These are phyloP conservation scores for Colletotrichum truncatum DNA, from an alignment of 2,329 filamentous ascomycete genomes.

Conservation along the genomic window DNA sequence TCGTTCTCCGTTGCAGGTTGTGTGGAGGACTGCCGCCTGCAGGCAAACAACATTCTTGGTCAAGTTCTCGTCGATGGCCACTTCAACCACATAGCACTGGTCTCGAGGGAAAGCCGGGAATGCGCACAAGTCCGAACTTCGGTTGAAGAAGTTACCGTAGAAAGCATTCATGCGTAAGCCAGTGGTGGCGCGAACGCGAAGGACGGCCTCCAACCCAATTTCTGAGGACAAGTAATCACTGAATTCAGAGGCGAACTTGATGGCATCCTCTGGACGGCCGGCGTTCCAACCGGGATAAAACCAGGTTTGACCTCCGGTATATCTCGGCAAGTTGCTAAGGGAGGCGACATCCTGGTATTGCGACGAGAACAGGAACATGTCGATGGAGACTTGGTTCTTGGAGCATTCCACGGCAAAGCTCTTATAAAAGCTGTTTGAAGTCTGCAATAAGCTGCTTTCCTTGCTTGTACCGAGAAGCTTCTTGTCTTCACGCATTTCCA, in stretches of 20 bases:
- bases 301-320: slow-evolving; percentile 97
- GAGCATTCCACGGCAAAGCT: slow-evolving; percentile 98
- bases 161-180: slow-evolving; percentile 97
- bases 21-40: slow-evolving; percentile 95
- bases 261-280: slow-evolving; percentile 90
- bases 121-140: slow-evolving; percentile 95
- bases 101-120: slow-evolving; percentile 98
- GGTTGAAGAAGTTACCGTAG: slow-evolving; percentile 99
- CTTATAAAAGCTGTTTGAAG: slow-evolving; percentile 97
- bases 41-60: slow-evolving; percentile 92
- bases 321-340: slow-evolving; percentile 92
- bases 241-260: slow-evolving; percentile 97
- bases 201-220: slow-evolving; percentile 94
- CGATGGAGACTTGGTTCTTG: slow-evolving; percentile 97
- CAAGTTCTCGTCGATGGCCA: slow-evolving; percentile 95
- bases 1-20: slow-evolving; percentile 96
- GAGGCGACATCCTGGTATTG: slow-evolving; percentile 98
- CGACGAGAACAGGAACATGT: slow-evolving; percentile 97
- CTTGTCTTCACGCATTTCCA: slow-evolving; percentile 96
- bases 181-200: slow-evolving; percentile 93
- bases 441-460: slow-evolving; percentile 87
- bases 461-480: slow-evolving; percentile 94
- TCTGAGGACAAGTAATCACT: slow-evolving; percentile 97
- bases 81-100: slow-evolving; percentile 97
- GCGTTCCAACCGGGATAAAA: slow-evolving; percentile 99